Evolutionary conservation across 495 filamentous ascomycete species (phyloP), one percentile per base, ranked within the genome.

Genomic region (Podospora comata): DNA sequence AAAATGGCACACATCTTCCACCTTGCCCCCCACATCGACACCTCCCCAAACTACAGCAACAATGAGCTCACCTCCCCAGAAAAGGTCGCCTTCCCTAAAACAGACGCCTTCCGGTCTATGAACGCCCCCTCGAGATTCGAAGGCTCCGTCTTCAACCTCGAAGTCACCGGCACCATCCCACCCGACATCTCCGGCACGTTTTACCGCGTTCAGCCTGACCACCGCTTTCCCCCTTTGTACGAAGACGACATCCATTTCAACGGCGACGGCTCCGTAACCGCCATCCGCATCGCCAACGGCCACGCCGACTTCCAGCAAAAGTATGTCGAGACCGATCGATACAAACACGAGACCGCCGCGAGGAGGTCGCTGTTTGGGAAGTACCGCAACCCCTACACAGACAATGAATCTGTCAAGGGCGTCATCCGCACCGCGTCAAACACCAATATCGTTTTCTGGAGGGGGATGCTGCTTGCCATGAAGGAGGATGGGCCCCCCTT

Each of bases 401-500:
- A 88, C 67, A 80, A 80, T 56, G 81, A 82, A 68, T 77, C 75
- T 39, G 82, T 85, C 7, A 74, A 79, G 58, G 81, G 81, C 20
- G 78, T 82, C 9, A 79, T 87, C 19, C 74, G 83, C 3, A 84
- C 78, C 0, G 83, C 84, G 2, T 78, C 80, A 0, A 87, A 88
- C 61, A 88, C 86, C 15, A 87, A 88, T 66, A 73, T 88, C 4
- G 75, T 85, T 2, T 83, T 81, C 67, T 88, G 80, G 77, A 74
- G 81, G 5, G 83, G 83, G 0, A 77, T 80, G 71, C 72, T 88
- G 30, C 71, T 88, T 3, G 86, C 85, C 0, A 78, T 77, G 61
- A 87, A 87, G 66, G 86, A 88, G 68, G 84, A 86, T 73, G 79
- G 81, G 0, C 83, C 81, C 20, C 85, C 85, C 3, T 87, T 82